Evolutionary conservation across 169 alveolate genomes (phyloP), one percentile per base, ranked within the genome.

Genomic region (Plasmodium billcollinsi): DNA sequence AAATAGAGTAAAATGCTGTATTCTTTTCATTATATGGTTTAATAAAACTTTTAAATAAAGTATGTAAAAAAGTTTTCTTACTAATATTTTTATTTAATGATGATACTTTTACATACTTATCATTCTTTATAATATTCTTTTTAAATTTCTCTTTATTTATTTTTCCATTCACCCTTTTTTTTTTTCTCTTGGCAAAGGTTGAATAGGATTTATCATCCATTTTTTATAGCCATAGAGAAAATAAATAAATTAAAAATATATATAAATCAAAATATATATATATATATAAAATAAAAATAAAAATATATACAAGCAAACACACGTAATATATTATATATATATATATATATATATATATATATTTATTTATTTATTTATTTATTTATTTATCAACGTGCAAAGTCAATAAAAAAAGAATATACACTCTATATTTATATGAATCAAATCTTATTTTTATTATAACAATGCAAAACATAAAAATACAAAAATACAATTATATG

Each of bases 21-120:
- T 58, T 80, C 63, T 56, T 80, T 20, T 80, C 90, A 80, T 80
- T 80, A 63, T 70, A 80, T 11, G 90, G 90, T 49, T 80, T 80
- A 49, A 80, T 50, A 80, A 80, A 80, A 20, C 90, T 62, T 80
- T 80, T 80, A 72, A 80, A 80, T 72, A 80, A 69, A 14, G 90
- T 80, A 47, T 80, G 67, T 63, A 80, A 50, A 69, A 80, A 70
- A 26, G 90, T 80, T 80, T 80, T 80, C 43, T 69, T 80, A 58
- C 56, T 62, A 8, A 63, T 56, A 49, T 73, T 80, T 69, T 69
- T 80, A 61, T 72, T 80, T 58, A 54, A 67, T 49, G 73, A 33
- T 67, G 90, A 80, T 18, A 69, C 59, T 80, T 72, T 70, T 14
- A 80, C 49, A 61, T 69, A 69, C 70, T 80, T 80, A 56, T 80